Conservation (phyloP, 208 protist species). For the Wallacemonas rigidus region DNA sequence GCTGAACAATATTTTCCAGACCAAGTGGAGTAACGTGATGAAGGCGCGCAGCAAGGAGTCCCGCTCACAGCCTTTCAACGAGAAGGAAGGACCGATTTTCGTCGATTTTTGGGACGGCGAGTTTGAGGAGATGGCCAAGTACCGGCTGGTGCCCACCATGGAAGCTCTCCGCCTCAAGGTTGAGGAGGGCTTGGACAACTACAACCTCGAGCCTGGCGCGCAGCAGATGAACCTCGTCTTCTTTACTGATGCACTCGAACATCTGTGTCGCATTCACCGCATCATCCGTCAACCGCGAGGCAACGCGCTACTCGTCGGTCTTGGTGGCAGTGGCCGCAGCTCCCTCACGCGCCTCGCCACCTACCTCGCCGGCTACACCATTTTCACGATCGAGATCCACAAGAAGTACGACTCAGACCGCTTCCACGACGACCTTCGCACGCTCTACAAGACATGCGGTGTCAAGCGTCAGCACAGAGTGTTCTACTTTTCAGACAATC, state of each 20-base stretch:
- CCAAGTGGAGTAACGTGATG: constrained; percentile 93
- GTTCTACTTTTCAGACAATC: constrained; percentile 98
- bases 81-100: constrained; percentile 93
- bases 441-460: constrained; percentile 95
- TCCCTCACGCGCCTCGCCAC: constrained; percentile 96
- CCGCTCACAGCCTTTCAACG: constrained; percentile 40
- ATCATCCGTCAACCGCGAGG: constrained; percentile 97
- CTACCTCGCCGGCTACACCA: constrained; percentile 94
- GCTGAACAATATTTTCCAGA: constrained; percentile 91
- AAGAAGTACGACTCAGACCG: constrained; percentile 95
- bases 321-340: constrained; percentile 97
- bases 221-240: constrained; percentile 97
- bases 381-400: constrained; percentile 97
- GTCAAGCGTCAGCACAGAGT: constrained; percentile 94
- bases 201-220: constrained; percentile 91
- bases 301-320: constrained; percentile 97
- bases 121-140: constrained; percentile 93
- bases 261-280: constrained; percentile 96
- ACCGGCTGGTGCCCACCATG: constrained; percentile 94
- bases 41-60: constrained; percentile 69
- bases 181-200: constrained; percentile 94
- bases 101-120: constrained; percentile 95
- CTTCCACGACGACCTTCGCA: constrained; percentile 98
- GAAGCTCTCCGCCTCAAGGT: constrained; percentile 89
- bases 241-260: constrained; percentile 98